Evolutionary conservation across 108 stramenopile genomes (phyloP).

Genomic region (Cyclotella kingstonii): DNA sequence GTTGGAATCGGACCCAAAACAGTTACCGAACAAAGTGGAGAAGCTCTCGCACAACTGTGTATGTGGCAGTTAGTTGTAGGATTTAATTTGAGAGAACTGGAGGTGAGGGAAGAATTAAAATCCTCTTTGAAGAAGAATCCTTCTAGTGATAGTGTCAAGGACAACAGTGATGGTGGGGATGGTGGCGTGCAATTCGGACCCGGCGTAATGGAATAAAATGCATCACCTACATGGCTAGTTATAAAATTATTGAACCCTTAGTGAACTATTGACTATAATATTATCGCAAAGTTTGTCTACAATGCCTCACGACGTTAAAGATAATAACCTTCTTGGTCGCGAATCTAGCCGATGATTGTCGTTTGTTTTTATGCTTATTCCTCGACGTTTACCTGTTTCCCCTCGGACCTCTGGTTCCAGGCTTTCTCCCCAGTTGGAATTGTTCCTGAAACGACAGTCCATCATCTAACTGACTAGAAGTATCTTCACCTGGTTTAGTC

Average conservation of each 20-base stretch:
- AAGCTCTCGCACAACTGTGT: slow-evolving; percentile 94
- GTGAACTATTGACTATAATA: no score
- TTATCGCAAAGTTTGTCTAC: no score
- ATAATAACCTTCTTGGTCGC: no score
- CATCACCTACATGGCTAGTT: no score
- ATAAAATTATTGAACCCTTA: no score
- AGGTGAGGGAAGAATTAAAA: slow-evolving; percentile 77
- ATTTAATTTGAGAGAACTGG: slow-evolving; percentile 90
- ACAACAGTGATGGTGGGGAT: background rate
- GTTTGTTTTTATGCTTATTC: no score
- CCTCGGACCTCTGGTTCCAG: slow-evolving; percentile 63
- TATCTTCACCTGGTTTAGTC: slow-evolving; percentile 88
- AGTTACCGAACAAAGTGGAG: slow-evolving; percentile 88
- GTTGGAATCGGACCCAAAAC: slow-evolving; percentile 71
- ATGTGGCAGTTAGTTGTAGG: slow-evolving; percentile 98
- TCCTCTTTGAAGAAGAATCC: slow-evolving; percentile 58
- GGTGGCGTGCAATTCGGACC: slow-evolving; percentile 11
- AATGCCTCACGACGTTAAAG: no score
- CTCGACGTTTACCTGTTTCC: slow-evolving; percentile 33
- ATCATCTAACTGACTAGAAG: slow-evolving; percentile 81
- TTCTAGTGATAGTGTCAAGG: background rate
- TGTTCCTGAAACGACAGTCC: slow-evolving; percentile 86
- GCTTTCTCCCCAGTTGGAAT: slow-evolving; percentile 85
- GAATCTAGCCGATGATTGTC: no score
- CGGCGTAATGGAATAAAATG: slow-evolving; percentile 17